phyloP scores from a whole-genome alignment of 331 rosid species.

The Malus hybrid region DNA sequence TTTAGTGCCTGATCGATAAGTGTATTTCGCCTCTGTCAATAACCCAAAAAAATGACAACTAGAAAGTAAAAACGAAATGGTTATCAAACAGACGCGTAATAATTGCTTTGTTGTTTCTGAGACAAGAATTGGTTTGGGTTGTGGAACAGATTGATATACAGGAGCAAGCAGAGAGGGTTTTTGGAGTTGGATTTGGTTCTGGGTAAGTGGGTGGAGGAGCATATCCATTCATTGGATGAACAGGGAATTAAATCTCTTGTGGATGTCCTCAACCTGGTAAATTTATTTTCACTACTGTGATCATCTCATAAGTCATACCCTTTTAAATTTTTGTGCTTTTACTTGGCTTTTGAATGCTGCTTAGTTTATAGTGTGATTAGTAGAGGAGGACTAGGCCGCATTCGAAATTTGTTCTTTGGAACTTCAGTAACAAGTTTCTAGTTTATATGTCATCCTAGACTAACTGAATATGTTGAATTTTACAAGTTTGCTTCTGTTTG shows the following conservation, averaged over 20 bases:
- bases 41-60: background rate
- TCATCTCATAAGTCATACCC: background rate
- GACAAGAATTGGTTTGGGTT: background rate
- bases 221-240: conserved; percentile 66
- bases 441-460: background rate
- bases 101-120: background rate
- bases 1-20: too few relatives aligned
- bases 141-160: conserved; percentile 43
- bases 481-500: too few relatives aligned
- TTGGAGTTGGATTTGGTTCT: conserved; percentile 83
- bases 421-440: background rate
- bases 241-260: conserved; percentile 49
- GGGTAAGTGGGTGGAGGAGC: conserved; percentile 89
- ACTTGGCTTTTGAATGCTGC: background rate
- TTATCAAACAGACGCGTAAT: too few relatives aligned
- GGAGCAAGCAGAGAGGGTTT: conserved; percentile 92
- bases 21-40: background rate
- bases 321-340: too few relatives aligned
- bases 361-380: background rate
- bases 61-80: too few relatives aligned
- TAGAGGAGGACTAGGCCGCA: background rate
- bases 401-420: background rate
- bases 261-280: conserved; percentile 69
- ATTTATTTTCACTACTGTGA: background rate
- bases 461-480: too few relatives aligned